Base-by-base conservation (phyloP, 805 yeast species). In the Debaryomyces maramus region DNA sequence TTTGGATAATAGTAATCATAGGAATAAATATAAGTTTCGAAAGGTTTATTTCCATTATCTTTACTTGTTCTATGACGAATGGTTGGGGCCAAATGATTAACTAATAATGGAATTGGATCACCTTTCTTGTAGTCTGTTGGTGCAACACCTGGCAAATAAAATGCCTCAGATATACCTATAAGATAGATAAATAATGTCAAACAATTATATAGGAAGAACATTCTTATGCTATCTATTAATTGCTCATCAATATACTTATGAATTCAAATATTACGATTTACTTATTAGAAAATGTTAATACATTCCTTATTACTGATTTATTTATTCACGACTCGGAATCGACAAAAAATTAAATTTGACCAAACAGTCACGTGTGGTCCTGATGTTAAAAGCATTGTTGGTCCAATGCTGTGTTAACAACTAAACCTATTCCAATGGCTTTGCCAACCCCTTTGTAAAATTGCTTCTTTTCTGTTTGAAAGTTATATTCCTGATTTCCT, bases 61-160 rank as follows among this genome's bases (percentile, higher is more conserved):
- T 47, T 45, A 16, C 55, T 44, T 17, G 62, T 37, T 47, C 48
- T 43, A 46, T 62, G 68, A 51, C 68, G 72, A 42, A 77, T 67
- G 4, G 88, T 78, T 11, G 97, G 96, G 0, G 97, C 88, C 52
- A 93, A 78, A 55, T 89, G 95, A 59, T 93, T 93, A 22, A 93
- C 99, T 36, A 85, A 68, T 39, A 93, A 67, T 11, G 91, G 88
- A 36, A 93, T 81, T 3, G 56, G 50, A 39, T 90, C 95, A 36
- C 83, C 88, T 44, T 77, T 72, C 33, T 74, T 70, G 58, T 91
- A 93, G 36, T 91, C 84, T 1, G 95, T 86, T 14, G 99, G 98
- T 0, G 98, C 96, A 17, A 89, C 93, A 6, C 98, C 98, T 0
- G 98, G 98, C 40, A 93, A 71, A 58, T 93, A 91, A 65, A 93